These are phyloP conservation scores for Davidsoniella eucalypti DNA, from an alignment of 2,329 filamentous ascomycete genomes.

Conservation along the genomic window DNA sequence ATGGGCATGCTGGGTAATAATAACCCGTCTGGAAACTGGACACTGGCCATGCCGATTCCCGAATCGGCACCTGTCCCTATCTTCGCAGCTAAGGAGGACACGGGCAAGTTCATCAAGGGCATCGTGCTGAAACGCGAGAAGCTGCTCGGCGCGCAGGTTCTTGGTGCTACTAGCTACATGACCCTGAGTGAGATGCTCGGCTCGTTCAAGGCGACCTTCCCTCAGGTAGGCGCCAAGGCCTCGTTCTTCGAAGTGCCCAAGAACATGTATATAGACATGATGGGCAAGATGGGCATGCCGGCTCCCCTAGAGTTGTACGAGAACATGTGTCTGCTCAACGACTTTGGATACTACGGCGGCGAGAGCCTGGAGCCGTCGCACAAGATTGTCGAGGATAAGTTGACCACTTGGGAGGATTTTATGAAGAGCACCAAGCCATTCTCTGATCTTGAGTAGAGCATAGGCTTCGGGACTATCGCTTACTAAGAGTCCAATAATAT, in stretches of 20 bases:
- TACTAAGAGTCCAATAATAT: too few relatives aligned
- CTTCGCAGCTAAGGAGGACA: constrained; percentile 23
- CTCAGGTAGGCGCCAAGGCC: constrained; percentile 21
- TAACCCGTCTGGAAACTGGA: constrained; percentile 19
- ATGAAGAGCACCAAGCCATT: constrained; percentile 15
- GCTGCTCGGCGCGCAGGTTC: constrained; percentile 20
- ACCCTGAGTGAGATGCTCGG: constrained; percentile 19
- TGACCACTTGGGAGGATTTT: constrained; percentile 24
- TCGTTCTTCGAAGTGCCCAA: constrained; percentile 19
- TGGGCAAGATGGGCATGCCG: constrained; percentile 16
- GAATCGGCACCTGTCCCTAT: constrained; percentile 22
- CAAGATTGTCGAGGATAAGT: constrained; percentile 21
- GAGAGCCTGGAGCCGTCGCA: constrained; percentile 20
- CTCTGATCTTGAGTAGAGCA: constrained; percentile 6
- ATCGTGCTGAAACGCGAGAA: constrained; percentile 16
- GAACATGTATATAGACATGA: constrained; percentile 22
- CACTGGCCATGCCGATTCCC: constrained; percentile 18
- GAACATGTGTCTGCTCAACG: constrained; percentile 26
- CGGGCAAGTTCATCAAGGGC: constrained; percentile 24
- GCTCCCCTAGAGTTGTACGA: constrained; percentile 24
- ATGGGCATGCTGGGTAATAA: constrained; percentile 17
- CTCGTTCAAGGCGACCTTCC: constrained; percentile 19
- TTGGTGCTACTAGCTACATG: constrained; percentile 23
- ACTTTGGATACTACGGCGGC: constrained; percentile 26
- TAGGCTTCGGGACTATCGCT: background rate